Base-by-base conservation (phyloP, 2,329 filamentous ascomycete genomes). In the Aschersonia sp. region DNA sequence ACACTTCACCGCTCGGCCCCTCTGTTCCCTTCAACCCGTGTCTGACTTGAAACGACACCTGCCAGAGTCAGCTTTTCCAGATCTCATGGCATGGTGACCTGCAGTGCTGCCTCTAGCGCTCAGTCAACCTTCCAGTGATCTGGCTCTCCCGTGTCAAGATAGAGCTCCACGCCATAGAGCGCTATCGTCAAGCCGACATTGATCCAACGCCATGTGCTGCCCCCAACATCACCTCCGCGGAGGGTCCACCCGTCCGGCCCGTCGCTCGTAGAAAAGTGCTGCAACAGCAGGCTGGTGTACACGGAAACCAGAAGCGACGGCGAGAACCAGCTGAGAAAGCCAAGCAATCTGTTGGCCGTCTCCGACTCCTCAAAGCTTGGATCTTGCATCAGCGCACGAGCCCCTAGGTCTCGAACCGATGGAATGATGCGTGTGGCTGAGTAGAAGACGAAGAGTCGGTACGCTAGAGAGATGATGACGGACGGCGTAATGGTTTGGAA, bases 101-200 rank as follows among this genome's bases (percentile, higher is more conserved):
- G 30, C 45, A 41, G 40, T 29, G 47, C 47, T 44, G n/a, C 5
- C 4, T 10, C 40, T 10, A 4, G 30, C 9, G 5, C 52, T 85
- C 73, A 95, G 64, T 96, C 91, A 29, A 82, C 84, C 71, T 97
- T 97, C 89, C 91, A 97, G 64, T 97, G 91, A 57, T 94, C 86
- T 45, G 86, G 77, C 58, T 94, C 86, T 48, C 86, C 84, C 54
- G 84, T 84, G 29, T 88, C 86, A 9, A 97, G 76, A 59, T 89
- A 91, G 47, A 97, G 70, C 66, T 98, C 92, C 43, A 97, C 74
- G 3, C 88, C 84, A 61, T 98, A 98, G 12, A 97, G 68, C 5
- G 77, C 76, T 84, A 97, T 94, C 0, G 89, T 96, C 45, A 83
- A 80, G 5, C 82, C 85, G 42, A 97, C 74, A 56, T 98, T 98